These are phyloP conservation scores for Penicillium sp. DNA, from an alignment of 2,329 filamentous ascomycete species.

Conservation along the genomic window DNA sequence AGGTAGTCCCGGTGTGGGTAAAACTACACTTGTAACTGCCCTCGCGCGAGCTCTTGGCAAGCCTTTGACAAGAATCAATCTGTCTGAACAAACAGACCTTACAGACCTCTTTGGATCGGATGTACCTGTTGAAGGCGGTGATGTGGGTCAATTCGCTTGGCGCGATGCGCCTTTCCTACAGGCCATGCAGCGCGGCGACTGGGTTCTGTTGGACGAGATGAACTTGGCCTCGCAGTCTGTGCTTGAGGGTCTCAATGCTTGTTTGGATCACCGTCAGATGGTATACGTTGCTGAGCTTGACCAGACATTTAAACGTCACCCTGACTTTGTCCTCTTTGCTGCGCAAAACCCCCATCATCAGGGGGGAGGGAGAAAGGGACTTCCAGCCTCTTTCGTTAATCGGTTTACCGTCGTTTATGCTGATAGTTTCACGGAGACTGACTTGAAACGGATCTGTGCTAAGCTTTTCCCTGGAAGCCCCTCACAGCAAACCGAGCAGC, in stretches of 20 bases:
- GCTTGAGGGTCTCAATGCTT: slow-evolving; percentile 93
- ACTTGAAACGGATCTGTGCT: slow-evolving; percentile 80
- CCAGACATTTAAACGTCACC: slow-evolving; percentile 88
- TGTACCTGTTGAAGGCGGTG: slow-evolving; percentile 90
- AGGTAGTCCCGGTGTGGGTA: slow-evolving; percentile 96
- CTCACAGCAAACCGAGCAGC: slow-evolving; percentile 62
- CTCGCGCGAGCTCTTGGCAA: slow-evolving; percentile 79
- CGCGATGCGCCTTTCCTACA: slow-evolving; percentile 92
- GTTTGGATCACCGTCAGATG: slow-evolving; percentile 93
- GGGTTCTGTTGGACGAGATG: slow-evolving; percentile 98
- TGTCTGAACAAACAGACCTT: slow-evolving; percentile 96
- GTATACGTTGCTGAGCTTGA: slow-evolving; percentile 95
- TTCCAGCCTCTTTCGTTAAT: slow-evolving; percentile 96
- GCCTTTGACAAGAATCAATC: slow-evolving; percentile 88
- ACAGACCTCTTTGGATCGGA: slow-evolving; percentile 98
- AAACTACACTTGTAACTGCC: slow-evolving; percentile 89
- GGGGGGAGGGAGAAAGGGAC: slow-evolving; percentile 90
- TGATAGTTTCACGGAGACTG: slow-evolving; percentile 81
- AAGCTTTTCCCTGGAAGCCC: slow-evolving; percentile 74
- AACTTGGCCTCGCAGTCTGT: slow-evolving; percentile 97
- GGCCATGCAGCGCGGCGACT: slow-evolving; percentile 95
- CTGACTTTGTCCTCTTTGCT: slow-evolving; percentile 90
- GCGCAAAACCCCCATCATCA: slow-evolving; percentile 98
- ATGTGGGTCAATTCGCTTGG: slow-evolving; percentile 91
- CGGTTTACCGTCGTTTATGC: slow-evolving; percentile 98